Evolutionary conservation across 352 stramenopile species (phyloP), one percentile per base, ranked within the genome.

Genomic region (Globisporangium carolinianum): DNA sequence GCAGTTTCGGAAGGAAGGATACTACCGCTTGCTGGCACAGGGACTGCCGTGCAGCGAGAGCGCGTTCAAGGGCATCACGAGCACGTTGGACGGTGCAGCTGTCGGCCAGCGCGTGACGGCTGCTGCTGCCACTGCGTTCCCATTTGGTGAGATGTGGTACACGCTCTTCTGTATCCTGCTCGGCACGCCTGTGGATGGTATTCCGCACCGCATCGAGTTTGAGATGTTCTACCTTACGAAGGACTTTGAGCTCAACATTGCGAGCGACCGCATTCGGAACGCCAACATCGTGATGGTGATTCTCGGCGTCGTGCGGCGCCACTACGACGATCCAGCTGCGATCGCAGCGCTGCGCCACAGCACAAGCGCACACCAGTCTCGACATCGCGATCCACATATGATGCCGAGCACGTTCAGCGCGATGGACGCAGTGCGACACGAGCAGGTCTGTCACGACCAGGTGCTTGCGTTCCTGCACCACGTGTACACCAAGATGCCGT

Each of bases 131-230:
- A 11, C n/a, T 7, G 37, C 46, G 12, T 87, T 91, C 38, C 79
- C 76, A 3, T 87, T 91, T 43, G 60, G 87, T 17, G 71, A 87
- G 12, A 74, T 87, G 67, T 91, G 77, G 76, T 88, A 88, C 53
- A 62, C 69, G 41, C 65, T 91, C 5, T 75, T 91, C 57, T 85
- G 78, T 50, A 80, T 76, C 46, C 38, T 89, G 47, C 62, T 91
- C 47, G 81, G 81, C 1, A 68, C 75, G 35, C 76, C 81, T 0
- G 71, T 85, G 8, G 79, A 89, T n/a, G 79, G 76, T 0, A 66
- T 83, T 36, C 75, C 81, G 15, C 67, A 80, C 66, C 62, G 82
- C 50, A 76, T 88, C 57, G 59, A 77, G 47, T 81, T 87, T 56
- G 72, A 87, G 12, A 75, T 81, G 61, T 85, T 81, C 41, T 82